Conservation (phyloP, 1,284 basidiomycete genomes). For the Leccinum solheimii region DNA sequence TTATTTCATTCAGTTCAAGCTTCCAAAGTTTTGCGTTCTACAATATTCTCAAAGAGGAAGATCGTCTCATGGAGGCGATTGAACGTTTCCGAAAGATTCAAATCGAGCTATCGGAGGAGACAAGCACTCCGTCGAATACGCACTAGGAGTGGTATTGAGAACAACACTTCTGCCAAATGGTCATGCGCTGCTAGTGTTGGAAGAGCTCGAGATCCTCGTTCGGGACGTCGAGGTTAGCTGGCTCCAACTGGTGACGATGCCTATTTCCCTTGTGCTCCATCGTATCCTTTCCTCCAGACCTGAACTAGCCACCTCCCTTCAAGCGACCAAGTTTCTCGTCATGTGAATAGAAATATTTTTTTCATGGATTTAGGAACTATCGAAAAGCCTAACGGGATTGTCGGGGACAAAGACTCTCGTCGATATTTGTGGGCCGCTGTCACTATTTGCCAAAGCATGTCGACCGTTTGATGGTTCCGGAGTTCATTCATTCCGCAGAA, state of each 20-base stretch:
- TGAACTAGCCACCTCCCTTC: constrained; percentile 6
- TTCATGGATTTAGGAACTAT: constrained; percentile 40
- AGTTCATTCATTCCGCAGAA: constrained; percentile 23
- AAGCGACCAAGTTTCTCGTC: constrained; percentile 31
- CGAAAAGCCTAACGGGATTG: constrained; percentile 8
- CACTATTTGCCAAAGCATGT: constrained; percentile 41
- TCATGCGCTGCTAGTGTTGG: constrained; percentile 28
- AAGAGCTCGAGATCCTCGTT: constrained; percentile 23
- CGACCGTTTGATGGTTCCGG: constrained; percentile 19
- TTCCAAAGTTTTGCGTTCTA: too few species aligned
- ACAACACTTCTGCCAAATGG: constrained; percentile 32
- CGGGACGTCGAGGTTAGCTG: constrained; percentile 26
- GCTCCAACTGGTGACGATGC: constrained; percentile 41
- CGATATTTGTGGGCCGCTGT: constrained; percentile 36
- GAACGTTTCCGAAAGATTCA: too few species aligned
- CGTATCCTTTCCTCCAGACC: constrained; percentile 38
- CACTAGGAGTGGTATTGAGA: constrained; percentile 38
- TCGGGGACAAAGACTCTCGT: constrained; percentile 24
- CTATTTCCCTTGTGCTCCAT: constrained; percentile 30
- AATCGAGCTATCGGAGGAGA: too few species aligned
- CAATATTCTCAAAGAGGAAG: too few species aligned
- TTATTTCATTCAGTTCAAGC: too few species aligned
- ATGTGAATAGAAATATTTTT: constrained; percentile 34
- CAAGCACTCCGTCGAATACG: constrained; percentile 4
- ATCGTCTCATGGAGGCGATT: too few species aligned